Conservation (phyloP, 768 basidiomycete genomes). For the Jaapia argillacea region DNA sequence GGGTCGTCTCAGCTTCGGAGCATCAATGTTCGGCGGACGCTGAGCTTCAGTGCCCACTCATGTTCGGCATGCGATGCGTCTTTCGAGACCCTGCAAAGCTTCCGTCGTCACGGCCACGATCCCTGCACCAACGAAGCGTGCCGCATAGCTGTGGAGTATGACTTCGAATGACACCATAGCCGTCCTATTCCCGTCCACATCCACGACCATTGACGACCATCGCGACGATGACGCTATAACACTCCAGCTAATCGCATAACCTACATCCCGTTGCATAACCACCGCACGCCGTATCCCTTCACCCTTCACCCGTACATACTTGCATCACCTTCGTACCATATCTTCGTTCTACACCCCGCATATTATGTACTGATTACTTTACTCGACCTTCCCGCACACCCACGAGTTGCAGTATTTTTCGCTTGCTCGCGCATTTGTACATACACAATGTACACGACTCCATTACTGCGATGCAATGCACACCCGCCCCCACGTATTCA, state of each 20-base stretch:
- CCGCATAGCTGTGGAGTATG: conserved; percentile 63
- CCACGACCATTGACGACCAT: neutral
- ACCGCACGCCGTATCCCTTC: neutral
- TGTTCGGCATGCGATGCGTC: conserved; percentile 70
- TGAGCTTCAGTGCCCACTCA: conserved; percentile 37
- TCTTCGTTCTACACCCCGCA: neutral
- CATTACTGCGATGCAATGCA: neutral
- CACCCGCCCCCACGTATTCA: neutral
- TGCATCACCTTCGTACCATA: neutral
- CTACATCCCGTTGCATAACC: neutral
- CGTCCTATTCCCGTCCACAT: neutral
- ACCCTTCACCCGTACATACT: neutral
- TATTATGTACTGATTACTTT: neutral
- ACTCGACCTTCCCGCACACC: neutral
- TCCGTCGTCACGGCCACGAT: conserved; percentile 52
- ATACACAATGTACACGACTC: neutral
- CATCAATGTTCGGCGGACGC: conserved; percentile 16
- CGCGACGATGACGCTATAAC: no score
- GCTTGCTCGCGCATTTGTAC: neutral
- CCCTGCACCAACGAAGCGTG: conserved; percentile 56
- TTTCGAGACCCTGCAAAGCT: conserved; percentile 48
- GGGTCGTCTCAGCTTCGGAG: conserved; percentile 25
- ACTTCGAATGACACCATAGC: conserved; percentile 28
- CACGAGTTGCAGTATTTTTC: neutral
- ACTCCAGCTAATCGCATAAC: neutral